Conservation (phyloP, 169 alveolate genomes). For the Cryptosporidium parvum region DNA sequence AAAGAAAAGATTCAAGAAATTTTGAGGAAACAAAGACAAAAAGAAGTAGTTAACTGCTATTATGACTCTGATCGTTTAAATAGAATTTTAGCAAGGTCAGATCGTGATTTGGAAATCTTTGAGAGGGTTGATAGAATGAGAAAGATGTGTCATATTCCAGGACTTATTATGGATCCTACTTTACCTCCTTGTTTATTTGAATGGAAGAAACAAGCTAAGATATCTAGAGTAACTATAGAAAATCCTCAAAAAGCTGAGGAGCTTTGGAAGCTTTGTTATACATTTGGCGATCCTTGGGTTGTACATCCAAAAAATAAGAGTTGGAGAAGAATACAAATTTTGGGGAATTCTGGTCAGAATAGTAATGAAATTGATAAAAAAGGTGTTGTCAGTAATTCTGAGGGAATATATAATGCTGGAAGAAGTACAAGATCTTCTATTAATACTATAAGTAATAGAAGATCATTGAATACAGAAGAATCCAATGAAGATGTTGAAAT, state of each 20-base stretch:
- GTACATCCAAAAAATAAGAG: constrained; percentile 54
- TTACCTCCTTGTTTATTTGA: constrained; percentile 72
- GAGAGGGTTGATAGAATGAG: constrained; percentile 73
- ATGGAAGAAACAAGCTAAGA: constrained; percentile 64
- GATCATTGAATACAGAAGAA: not conserved
- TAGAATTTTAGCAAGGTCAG: constrained; percentile 62
- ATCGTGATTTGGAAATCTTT: constrained; percentile 60
- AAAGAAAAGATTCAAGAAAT: constrained; percentile 72
- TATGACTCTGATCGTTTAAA: constrained; percentile 68
- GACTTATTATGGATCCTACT: constrained; percentile 49
- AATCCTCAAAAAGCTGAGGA: constrained; percentile 67
- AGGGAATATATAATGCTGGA: not conserved
- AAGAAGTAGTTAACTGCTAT: constrained; percentile 68
- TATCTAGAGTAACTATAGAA: constrained; percentile 33
- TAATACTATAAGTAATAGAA: not conserved
- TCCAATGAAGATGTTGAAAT: not conserved
- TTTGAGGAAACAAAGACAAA: constrained; percentile 67
- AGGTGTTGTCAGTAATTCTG: not conserved
- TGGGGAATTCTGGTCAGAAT: not conserved
- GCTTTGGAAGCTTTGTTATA: constrained; percentile 57
- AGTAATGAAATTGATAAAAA: not conserved
- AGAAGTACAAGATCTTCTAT: not conserved
- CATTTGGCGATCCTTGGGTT: constrained; percentile 74
- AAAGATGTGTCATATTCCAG: constrained; percentile 75
- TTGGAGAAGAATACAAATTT: not conserved